phyloP scores from a whole-genome alignment of 208 protist species.

The Leishmania lainsoni region DNA sequence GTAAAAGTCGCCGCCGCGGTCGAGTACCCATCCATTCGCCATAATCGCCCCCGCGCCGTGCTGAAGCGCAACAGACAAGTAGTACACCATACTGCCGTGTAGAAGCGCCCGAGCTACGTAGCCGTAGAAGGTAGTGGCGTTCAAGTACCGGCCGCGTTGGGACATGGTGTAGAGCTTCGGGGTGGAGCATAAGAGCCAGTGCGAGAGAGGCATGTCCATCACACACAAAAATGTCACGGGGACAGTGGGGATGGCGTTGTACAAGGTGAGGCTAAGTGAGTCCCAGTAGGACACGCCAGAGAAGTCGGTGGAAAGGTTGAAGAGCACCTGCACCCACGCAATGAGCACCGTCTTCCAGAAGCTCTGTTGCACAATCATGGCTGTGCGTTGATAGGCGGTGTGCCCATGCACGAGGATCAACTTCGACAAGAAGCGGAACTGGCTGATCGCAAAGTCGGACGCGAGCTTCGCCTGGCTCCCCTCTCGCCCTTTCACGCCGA shows the following conservation, averaged over 20 bases:
- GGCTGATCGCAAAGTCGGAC: constrained; percentile 91
- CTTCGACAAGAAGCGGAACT: constrained; percentile 90
- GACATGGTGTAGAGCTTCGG: constrained; percentile 74
- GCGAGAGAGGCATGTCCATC: constrained; percentile 79
- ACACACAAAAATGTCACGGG: constrained; percentile 86
- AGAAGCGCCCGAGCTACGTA: constrained; percentile 75
- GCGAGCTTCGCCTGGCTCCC: constrained; percentile 87
- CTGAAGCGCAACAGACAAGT: constrained; percentile 47
- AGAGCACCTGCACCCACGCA: constrained; percentile 93
- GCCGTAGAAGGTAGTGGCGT: constrained; percentile 69
- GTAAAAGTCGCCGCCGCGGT: constrained; percentile 78
- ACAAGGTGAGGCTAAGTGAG: constrained; percentile 81
- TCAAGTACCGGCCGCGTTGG: constrained; percentile 74
- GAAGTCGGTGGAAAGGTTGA: constrained; percentile 79
- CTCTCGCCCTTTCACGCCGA: constrained; percentile 91
- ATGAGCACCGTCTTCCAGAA: constrained; percentile 97
- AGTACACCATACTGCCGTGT: constrained; percentile 79
- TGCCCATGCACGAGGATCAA: constrained; percentile 95
- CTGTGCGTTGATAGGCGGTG: constrained; percentile 88
- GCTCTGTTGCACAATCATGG: constrained; percentile 95
- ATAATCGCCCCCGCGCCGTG: constrained; percentile 37
- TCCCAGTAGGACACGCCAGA: constrained; percentile 91
- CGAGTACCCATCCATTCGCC: constrained; percentile 38
- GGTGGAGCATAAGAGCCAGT: constrained; percentile 51
- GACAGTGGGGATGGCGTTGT: constrained; percentile 88